A percentile compares a stretch with the other conserved stretches of the same genome.
Evolutionary conservation across 2,329 filamentous ascomycete species (phyloP).

Genomic region (Fonsecaea pedrosoi): DNA sequence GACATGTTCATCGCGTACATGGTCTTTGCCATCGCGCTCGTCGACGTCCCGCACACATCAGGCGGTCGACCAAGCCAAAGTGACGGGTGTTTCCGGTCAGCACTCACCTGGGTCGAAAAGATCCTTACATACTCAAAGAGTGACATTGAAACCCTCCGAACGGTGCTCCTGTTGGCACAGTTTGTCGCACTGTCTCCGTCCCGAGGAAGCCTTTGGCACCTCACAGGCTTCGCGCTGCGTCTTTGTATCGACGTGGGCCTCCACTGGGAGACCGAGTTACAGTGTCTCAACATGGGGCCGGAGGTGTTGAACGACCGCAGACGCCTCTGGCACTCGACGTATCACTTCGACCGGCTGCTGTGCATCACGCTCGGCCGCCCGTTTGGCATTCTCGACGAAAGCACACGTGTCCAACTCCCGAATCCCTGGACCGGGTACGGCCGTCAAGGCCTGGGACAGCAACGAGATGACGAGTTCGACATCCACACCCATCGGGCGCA

Average conservation of each 20-base stretch:
- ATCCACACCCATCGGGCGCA: conserved; percentile 42
- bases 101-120: conserved; percentile 43
- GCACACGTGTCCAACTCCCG: conserved; percentile 39
- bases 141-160: conserved; percentile 44
- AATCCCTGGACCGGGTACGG: conserved; percentile 33
- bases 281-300: conserved; percentile 37
- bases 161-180: conserved; percentile 45
- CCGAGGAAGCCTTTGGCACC: conserved; percentile 46
- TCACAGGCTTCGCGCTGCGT: conserved; percentile 46
- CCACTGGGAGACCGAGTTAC: conserved; percentile 44
- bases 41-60: conserved; percentile 40
- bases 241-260: conserved; percentile 46
- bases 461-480: conserved; percentile 40
- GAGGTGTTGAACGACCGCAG: conserved; percentile 41
- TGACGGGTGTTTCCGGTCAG: conserved; percentile 48
- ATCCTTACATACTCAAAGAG: conserved; percentile 44
- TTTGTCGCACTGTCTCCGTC: conserved; percentile 45
- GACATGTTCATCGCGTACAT: conserved; percentile 46
- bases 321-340: conserved; percentile 42
- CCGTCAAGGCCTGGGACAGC: conserved; percentile 4
- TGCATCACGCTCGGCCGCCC: conserved; percentile 51
- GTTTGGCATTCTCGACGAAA: conserved; percentile 48
- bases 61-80: conserved; percentile 42
- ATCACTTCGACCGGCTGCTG: conserved; percentile 52
- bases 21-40: conserved; percentile 46